These are phyloP conservation scores for Myxozyma geophila DNA, from an alignment of 805 yeast species.

Conservation along the genomic window DNA sequence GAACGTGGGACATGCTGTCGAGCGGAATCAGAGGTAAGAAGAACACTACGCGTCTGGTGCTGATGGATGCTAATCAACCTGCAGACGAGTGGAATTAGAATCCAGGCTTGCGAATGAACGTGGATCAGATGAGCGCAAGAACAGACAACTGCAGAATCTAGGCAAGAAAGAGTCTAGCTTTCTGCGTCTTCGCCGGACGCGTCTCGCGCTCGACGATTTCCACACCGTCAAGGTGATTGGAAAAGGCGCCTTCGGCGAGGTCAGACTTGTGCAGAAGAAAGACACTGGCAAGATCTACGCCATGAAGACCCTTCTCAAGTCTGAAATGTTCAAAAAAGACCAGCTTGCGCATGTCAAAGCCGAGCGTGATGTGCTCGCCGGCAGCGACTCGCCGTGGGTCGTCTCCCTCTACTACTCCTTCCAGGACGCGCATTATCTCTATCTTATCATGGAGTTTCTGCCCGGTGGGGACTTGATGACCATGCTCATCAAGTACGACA, in stretches of 20 bases:
- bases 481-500: slow-evolving; percentile 92
- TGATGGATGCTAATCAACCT: neutral
- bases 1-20: slow-evolving; percentile 89
- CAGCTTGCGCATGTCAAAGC: slow-evolving; percentile 95
- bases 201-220: slow-evolving; percentile 81
- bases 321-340: slow-evolving; percentile 93
- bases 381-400: slow-evolving; percentile 87
- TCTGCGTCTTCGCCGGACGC: slow-evolving; percentile 80
- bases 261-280: slow-evolving; percentile 85
- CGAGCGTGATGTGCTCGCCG: slow-evolving; percentile 92
- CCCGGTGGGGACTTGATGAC: slow-evolving; percentile 94
- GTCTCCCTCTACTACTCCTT: slow-evolving; percentile 80
- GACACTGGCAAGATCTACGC: slow-evolving; percentile 93
- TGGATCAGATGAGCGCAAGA: slow-evolving; percentile 82
- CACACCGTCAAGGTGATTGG: slow-evolving; percentile 89
- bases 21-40: slow-evolving; percentile 76
- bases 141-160: slow-evolving; percentile 76
- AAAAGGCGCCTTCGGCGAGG: slow-evolving; percentile 98
- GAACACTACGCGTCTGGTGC: neutral
- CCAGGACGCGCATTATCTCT: slow-evolving; percentile 75
- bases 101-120: slow-evolving; percentile 69
- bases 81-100: slow-evolving; percentile 73
- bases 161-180: slow-evolving; percentile 91
- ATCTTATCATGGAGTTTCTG: slow-evolving; percentile 78
- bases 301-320: slow-evolving; percentile 87